These are phyloP conservation scores for Fusarium foetens DNA, from an alignment of 2,329 filamentous ascomycete species.

Conservation along the genomic window DNA sequence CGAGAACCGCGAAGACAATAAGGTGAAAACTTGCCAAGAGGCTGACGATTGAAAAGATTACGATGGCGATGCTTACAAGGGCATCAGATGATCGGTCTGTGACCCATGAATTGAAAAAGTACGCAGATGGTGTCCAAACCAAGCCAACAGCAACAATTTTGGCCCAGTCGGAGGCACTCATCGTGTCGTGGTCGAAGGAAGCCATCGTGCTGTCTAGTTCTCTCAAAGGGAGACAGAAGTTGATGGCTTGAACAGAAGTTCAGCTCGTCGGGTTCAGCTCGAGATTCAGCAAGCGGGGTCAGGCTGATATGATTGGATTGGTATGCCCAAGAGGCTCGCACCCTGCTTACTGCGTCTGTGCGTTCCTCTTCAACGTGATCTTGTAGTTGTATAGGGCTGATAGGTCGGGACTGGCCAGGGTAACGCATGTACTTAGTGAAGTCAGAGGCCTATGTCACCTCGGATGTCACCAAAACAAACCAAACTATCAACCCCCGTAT, in stretches of 20 bases:
- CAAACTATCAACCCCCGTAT: rapidly evolving
- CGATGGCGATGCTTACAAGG: background rate
- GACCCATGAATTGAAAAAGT: background rate
- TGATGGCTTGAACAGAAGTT: background rate
- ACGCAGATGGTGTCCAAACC: background rate
- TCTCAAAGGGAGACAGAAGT: rapidly evolving
- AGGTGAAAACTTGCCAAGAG: background rate
- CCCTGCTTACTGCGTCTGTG: background rate
- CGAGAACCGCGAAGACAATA: rapidly evolving
- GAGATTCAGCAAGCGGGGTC: background rate
- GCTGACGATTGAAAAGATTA: background rate
- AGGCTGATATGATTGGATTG: background rate
- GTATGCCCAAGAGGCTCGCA: too few species aligned
- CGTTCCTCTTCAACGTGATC: rapidly evolving
- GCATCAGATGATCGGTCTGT: rapidly evolving
- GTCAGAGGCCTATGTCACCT: background rate
- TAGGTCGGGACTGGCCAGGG: background rate
- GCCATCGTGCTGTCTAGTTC: rapidly evolving
- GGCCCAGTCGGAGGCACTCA: rapidly evolving
- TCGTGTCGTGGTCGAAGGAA: background rate
- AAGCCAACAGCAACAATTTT: background rate
- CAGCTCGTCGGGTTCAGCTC: background rate
- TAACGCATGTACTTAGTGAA: background rate
- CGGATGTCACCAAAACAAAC: background rate
- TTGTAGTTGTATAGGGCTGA: background rate